Conservation (phyloP, 495 filamentous ascomycete species). For the Penicillium cosmopolitanum region DNA sequence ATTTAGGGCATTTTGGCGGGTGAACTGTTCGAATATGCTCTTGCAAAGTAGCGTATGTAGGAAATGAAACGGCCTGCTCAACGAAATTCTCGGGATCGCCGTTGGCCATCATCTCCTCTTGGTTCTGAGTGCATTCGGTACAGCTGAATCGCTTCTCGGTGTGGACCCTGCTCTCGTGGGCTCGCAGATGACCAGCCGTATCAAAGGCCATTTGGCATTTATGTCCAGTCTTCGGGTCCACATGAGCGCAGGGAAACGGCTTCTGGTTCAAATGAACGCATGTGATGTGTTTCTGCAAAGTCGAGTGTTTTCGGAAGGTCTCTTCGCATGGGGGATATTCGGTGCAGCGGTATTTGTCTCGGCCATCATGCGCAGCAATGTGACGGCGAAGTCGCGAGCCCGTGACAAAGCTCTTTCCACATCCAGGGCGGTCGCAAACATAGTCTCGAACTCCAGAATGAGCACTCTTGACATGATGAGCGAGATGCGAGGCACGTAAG, state of each 20-base stretch:
- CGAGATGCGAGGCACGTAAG: conserved; percentile 77
- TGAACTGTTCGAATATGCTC: conserved; percentile 72
- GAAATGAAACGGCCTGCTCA: conserved; percentile 58
- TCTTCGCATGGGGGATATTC: conserved; percentile 74
- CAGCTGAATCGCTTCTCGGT: conserved; percentile 71
- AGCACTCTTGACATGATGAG: conserved; percentile 78
- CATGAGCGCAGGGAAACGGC: conserved; percentile 66
- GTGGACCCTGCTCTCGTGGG: conserved; percentile 74
- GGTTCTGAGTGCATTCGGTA: conserved; percentile 59
- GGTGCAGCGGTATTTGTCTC: conserved; percentile 70
- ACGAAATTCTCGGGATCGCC: conserved; percentile 14
- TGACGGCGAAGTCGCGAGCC: conserved; percentile 73
- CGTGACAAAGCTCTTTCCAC: conserved; percentile 79
- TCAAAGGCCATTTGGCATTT: conserved; percentile 73
- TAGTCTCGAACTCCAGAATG: conserved; percentile 75
- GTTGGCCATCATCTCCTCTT: conserved; percentile 26
- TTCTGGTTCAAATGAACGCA: conserved; percentile 68
- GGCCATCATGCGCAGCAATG: conserved; percentile 66
- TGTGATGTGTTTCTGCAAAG: conserved; percentile 80
- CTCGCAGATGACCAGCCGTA: conserved; percentile 64
- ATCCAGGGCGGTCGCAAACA: conserved; percentile 69
- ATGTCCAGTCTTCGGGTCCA: conserved; percentile 58
- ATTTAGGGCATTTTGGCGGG: conserved; percentile 74
- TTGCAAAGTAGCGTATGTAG: conserved; percentile 69
- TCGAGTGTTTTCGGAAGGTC: conserved; percentile 86